These are phyloP conservation scores for Vitis amurensis DNA, from an alignment of 164 flowering plant species.

Conservation along the genomic window DNA sequence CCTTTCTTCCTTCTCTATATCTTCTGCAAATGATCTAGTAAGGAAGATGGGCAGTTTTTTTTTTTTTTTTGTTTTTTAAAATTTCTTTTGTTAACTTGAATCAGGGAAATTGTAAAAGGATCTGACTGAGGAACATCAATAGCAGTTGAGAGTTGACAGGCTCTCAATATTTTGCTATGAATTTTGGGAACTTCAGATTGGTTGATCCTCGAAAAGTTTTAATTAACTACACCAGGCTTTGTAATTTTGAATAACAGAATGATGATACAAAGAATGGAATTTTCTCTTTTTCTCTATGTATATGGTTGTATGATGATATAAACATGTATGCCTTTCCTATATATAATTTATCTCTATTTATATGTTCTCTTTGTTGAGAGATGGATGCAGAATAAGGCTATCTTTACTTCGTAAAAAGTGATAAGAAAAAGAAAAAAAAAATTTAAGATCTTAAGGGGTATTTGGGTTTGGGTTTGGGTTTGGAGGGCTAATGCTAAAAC, in stretches of 20 bases:
- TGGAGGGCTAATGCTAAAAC: too few relatives aligned
- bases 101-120: slow-evolving; percentile 16
- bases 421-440: too few relatives aligned
- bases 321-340: too few relatives aligned
- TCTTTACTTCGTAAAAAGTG: too few relatives aligned
- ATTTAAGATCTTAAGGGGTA: too few relatives aligned
- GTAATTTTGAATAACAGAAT: slow-evolving; percentile 32
- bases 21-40: slow-evolving; percentile 7
- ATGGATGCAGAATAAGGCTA: too few relatives aligned
- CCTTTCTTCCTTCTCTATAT: slow-evolving; percentile 11
- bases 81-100: neutral
- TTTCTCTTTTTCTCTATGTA: neutral
- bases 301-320: too few relatives aligned
- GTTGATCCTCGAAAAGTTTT: slow-evolving; percentile 31
- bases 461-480: too few relatives aligned
- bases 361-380: too few relatives aligned
- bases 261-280: too few relatives aligned
- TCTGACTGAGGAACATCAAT: slow-evolving; percentile 46
- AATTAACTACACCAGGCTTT: slow-evolving; percentile 27
- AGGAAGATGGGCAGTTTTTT: neutral
- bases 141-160: slow-evolving; percentile 28
- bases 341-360: too few relatives aligned
- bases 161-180: slow-evolving; percentile 37
- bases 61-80: neutral
- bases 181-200: slow-evolving; percentile 42